A percentile compares a stretch with the other conserved stretches of the same genome.
phyloP scores from a whole-genome alignment of 768 basidiomycete genomes.

The Naematelia encephala region DNA sequence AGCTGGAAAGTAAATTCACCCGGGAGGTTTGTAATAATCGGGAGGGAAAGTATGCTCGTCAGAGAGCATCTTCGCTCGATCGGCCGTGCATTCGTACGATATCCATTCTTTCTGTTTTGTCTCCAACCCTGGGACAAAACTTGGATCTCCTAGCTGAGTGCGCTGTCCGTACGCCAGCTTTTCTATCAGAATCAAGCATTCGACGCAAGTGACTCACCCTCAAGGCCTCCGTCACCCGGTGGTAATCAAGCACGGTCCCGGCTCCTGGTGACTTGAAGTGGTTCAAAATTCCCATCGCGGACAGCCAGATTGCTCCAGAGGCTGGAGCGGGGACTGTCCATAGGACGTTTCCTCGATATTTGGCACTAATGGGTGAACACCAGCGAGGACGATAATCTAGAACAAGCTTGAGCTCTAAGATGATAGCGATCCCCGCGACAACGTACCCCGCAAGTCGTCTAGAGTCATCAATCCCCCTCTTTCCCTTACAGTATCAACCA shows the following conservation, averaged over 20 bases:
- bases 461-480: conserved; percentile 78
- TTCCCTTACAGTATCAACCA: conserved; percentile 64
- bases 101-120: conserved; percentile 30
- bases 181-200: conserved; percentile 6
- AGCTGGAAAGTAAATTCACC: conserved; percentile 12
- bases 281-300: conserved; percentile 82
- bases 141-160: conserved; percentile 42
- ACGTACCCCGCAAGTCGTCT: conserved; percentile 56
- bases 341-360: conserved; percentile 69
- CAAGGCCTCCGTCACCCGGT: conserved; percentile 74
- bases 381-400: conserved; percentile 65
- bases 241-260: conserved; percentile 62
- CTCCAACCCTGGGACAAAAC: conserved; percentile 24
- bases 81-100: neutral
- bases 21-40: conserved; percentile 35
- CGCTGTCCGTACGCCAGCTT: conserved; percentile 43
- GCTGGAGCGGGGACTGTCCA: conserved; percentile 81
- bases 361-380: conserved; percentile 66
- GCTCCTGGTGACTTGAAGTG: conserved; percentile 53
- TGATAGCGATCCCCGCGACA: neutral
- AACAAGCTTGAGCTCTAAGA: neutral
- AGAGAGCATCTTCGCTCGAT: conserved; percentile 21
- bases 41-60: conserved; percentile 32
- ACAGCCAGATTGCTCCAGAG: conserved; percentile 73
- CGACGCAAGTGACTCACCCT: conserved; percentile 53